Evolutionary conservation across 2,329 filamentous ascomycete genomes (phyloP).

Genomic region (Trichoderma guizhouense): DNA sequence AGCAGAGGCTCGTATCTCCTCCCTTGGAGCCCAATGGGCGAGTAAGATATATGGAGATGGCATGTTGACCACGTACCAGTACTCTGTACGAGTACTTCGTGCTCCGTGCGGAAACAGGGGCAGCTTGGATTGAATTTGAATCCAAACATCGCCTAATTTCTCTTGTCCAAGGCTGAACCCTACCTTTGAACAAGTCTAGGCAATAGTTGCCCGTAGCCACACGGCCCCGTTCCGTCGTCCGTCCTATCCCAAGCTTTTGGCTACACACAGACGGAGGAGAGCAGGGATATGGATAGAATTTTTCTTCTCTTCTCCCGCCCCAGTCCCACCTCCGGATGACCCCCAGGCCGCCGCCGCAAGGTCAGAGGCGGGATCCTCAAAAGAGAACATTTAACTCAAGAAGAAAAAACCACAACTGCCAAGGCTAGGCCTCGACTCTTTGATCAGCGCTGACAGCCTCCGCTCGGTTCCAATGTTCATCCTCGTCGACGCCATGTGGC

Average conservation of each 20-base stretch:
- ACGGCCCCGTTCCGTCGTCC: constrained; percentile 12
- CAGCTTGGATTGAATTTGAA: not conserved
- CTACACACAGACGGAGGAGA: not conserved
- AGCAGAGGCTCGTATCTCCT: not conserved
- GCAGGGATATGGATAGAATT: constrained; percentile 10
- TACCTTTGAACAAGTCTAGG: not conserved
- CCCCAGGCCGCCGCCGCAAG: not conserved
- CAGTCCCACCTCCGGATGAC: constrained; percentile 2
- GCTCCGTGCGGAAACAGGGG: not conserved
- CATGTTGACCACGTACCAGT: not conserved
- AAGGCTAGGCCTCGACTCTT: constrained; percentile 5
- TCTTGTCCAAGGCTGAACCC: not conserved
- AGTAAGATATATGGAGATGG: not conserved
- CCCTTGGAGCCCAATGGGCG: not conserved
- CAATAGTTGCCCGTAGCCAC: not conserved
- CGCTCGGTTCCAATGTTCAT: not conserved
- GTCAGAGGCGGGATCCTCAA: not conserved
- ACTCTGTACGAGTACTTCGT: not conserved
- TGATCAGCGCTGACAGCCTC: constrained; percentile 8
- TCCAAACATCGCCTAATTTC: not conserved
- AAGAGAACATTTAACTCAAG: not conserved
- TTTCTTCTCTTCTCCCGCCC: not conserved
- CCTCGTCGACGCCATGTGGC: constrained; percentile 1
- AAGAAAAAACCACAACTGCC: not conserved
- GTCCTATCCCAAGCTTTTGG: not conserved